Percentiles rank a stretch among this genome's conserved stretches.
These are phyloP conservation scores for Candida takata DNA, from an alignment of 805 yeast genomes.

Conservation along the genomic window DNA sequence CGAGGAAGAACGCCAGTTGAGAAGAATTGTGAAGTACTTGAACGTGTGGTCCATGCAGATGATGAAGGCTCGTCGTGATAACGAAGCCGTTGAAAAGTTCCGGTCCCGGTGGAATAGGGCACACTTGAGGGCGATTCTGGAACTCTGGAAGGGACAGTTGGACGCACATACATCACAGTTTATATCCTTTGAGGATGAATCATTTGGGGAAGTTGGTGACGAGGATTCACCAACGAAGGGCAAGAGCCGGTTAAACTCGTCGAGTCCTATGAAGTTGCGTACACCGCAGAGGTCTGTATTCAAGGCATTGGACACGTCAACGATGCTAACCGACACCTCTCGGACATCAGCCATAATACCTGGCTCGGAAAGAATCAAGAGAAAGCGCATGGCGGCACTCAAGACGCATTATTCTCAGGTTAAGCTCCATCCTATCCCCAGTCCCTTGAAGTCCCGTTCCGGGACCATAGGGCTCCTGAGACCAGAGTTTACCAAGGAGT, in stretches of 20 bases:
- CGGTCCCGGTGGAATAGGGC: conserved; percentile 35
- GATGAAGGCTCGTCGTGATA: conserved; percentile 28
- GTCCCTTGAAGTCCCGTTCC: conserved; percentile 30
- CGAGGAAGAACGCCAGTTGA: conserved; percentile 20
- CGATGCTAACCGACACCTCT: neutral
- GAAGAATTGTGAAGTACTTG: conserved; percentile 19
- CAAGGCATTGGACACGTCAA: conserved; percentile 3
- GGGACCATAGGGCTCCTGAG: too few relatives aligned
- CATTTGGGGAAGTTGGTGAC: conserved; percentile 3
- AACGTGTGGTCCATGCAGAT: conserved; percentile 29
- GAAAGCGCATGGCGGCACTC: conserved; percentile 30
- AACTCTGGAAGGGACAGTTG: conserved; percentile 27
- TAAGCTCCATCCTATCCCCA: conserved; percentile 28
- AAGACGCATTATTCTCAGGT: conserved; percentile 28
- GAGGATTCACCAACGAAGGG: conserved; percentile 21
- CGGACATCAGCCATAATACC: conserved; percentile 24
- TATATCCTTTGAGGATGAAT: conserved; percentile 3
- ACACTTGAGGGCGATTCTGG: conserved; percentile 28
- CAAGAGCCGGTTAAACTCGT: neutral
- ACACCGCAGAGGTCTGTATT: conserved; percentile 17
- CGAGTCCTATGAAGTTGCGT: conserved; percentile 7
- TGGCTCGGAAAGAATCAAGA: conserved; percentile 31
- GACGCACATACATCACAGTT: conserved; percentile 1
- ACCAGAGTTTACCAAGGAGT: too few relatives aligned
- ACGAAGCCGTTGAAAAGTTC: conserved; percentile 27